Base-by-base conservation (phyloP, 2,329 filamentous ascomycete species). In the Epicoccum sorghinum region DNA sequence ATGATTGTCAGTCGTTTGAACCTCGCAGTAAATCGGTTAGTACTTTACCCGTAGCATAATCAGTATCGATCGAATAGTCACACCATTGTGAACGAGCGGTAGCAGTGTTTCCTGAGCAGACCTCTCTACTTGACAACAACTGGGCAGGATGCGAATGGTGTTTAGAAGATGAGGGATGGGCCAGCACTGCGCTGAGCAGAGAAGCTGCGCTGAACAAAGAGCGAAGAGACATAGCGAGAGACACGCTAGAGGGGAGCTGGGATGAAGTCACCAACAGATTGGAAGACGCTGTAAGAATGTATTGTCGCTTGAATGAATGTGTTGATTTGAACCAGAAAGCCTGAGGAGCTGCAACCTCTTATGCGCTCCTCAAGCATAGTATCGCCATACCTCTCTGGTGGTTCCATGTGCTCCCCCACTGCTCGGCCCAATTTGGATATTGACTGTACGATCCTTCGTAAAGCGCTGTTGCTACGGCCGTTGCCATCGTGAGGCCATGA, bases 21-120 rank as follows among this genome's bases (percentile, higher is more conserved):
- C 23, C 14, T 35, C 7, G n/a, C 3, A 8, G 12, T n/a, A 7
- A 18, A 18, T 18, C 18, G 18, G 18, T 18, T 18, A 13, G 10
- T 5, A 4, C 1, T 44, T 23, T 43, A 59, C 57, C 50, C 2
- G 71, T 69, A 57, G 83, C 83, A 41, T 83, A 83, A 67, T 85
- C 82, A 48, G 79, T 82, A 4, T 77, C 69, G 40, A 83, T 74
- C 43, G 77, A 78, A 55, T 79, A 80, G 38, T 82, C 73, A 23
- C 81, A 80, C 82, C 81, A 73, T 41, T 65, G 49, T 6, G 63
- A 66, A 32, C 70, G 66, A 39, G 64, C 67, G 25, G 52, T 47
- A 5, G 66, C 67, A 6, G 68, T 70, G 43, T 74, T 74, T 3
- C 71, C 71, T 42, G 60, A 60, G 57, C 71, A 74, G 10, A 59